These are phyloP conservation scores for Emericellopsis terricola DNA, from an alignment of 495 filamentous ascomycete species.

Conservation along the genomic window DNA sequence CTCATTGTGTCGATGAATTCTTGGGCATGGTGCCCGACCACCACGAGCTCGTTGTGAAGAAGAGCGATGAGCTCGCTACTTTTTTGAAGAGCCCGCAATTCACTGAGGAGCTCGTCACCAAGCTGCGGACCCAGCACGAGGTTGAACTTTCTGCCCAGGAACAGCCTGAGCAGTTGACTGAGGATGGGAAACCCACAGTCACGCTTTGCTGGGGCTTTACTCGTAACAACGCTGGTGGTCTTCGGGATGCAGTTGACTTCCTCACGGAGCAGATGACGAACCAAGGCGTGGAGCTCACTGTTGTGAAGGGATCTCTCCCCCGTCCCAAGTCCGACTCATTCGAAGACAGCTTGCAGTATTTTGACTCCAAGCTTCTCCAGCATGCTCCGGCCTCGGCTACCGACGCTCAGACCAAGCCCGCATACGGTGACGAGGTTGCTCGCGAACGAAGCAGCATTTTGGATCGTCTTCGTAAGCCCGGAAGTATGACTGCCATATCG, in stretches of 20 bases:
- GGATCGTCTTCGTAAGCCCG: constrained; percentile 70
- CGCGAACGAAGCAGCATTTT: constrained; percentile 70
- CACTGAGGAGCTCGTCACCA: constrained; percentile 54
- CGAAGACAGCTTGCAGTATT: constrained; percentile 88
- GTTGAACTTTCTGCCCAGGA: constrained; percentile 59
- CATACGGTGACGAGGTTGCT: constrained; percentile 56
- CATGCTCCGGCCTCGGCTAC: constrained; percentile 66
- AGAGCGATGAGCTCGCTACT: constrained; percentile 50
- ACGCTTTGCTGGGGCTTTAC: constrained; percentile 55
- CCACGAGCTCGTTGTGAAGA: constrained; percentile 74
- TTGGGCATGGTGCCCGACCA: constrained; percentile 93
- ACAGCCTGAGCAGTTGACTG: constrained; percentile 31
- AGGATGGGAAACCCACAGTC: constrained; percentile 32
- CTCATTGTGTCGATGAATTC: constrained; percentile 86
- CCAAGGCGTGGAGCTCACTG: constrained; percentile 65
- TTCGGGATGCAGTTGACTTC: constrained; percentile 94
- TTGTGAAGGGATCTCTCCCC: constrained; percentile 83
- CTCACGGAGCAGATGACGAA: constrained; percentile 65
- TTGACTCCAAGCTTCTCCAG: constrained; percentile 89
- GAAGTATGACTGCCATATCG: constrained; percentile 80
- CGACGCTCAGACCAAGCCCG: constrained; percentile 66
- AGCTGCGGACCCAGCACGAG: constrained; percentile 79
- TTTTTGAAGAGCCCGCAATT: constrained; percentile 69
- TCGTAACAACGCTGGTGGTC: constrained; percentile 86
- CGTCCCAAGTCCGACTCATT: constrained; percentile 97